A percentile compares a stretch with the other conserved stretches of the same genome.
phyloP scores from a whole-genome alignment of 2,329 filamentous ascomycete genomes.

The Neopestalotiopsis clavispora region DNA sequence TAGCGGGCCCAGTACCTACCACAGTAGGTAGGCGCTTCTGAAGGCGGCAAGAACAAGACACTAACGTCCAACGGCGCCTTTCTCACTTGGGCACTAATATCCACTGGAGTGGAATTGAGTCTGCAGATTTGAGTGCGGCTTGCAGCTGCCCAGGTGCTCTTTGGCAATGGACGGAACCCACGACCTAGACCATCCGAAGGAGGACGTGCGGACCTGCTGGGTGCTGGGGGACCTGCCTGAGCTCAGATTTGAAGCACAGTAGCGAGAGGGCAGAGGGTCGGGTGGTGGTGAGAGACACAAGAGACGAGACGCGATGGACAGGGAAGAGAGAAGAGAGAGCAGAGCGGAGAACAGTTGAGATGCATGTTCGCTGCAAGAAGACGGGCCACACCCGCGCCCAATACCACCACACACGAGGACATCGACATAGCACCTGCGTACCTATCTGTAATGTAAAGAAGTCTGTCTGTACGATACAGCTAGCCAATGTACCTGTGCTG shows the following conservation, averaged over 20 bases:
- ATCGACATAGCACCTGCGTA: background rate
- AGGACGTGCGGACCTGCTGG: no score
- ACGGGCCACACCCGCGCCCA: background rate
- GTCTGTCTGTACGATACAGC: background rate
- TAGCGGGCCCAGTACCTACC: background rate
- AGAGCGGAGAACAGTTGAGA: background rate
- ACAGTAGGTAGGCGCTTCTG: background rate
- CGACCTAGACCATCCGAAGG: background rate
- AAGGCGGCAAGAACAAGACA: background rate
- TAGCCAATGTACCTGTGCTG: background rate
- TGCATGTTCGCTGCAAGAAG: background rate
- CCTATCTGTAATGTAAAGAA: background rate
- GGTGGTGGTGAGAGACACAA: background rate
- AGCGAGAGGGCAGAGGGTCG: background rate
- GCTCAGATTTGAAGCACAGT: background rate
- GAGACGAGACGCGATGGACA: background rate
- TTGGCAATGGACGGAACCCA: background rate
- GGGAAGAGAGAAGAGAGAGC: background rate
- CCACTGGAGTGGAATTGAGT: background rate
- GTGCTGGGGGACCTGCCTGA: background rate
- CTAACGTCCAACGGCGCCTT: slow-evolving; percentile 11
- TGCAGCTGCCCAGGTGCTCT: background rate
- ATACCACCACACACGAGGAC: background rate
- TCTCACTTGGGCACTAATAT: slow-evolving; percentile 16
- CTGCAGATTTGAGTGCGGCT: slow-evolving; percentile 12